Percentiles rank a stretch among this genome's conserved stretches.
Evolutionary conservation across 225 moss, liverwort and hornwort species (phyloP).

Genomic region (Marchantia paleacea): DNA sequence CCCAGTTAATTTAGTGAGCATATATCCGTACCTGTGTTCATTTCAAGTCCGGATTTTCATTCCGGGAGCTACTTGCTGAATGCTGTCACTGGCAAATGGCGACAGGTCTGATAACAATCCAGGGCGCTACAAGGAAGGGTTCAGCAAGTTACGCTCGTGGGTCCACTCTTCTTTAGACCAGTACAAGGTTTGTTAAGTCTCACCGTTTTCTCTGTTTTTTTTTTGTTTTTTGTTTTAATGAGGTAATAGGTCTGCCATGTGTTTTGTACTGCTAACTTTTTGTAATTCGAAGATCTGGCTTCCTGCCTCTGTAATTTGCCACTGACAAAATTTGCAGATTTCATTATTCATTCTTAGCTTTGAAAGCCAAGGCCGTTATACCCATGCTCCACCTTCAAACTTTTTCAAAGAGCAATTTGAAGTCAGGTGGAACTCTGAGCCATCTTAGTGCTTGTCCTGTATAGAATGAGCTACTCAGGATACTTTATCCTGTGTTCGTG

Average conservation of each 20-base stretch:
- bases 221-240: background rate
- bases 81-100: background rate
- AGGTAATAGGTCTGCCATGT: background rate
- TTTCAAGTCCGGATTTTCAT: background rate
- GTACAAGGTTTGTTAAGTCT: slow-evolving; percentile 57
- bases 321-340: too few relatives aligned
- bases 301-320: background rate
- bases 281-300: background rate
- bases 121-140: slow-evolving; percentile 78
- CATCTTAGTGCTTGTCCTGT: background rate
- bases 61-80: background rate
- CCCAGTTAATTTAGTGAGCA: too few relatives aligned
- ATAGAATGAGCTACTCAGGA: slow-evolving; percentile 83
- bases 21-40: too few relatives aligned
- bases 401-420: background rate
- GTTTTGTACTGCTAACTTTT: background rate
- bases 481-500: slow-evolving; percentile 89
- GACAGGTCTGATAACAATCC: slow-evolving; percentile 72
- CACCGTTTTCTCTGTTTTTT: background rate
- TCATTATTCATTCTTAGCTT: too few relatives aligned
- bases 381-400: too few relatives aligned
- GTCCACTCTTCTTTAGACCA: slow-evolving; percentile 92
- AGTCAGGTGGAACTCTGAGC: background rate
- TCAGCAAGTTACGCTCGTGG: slow-evolving; percentile 90
- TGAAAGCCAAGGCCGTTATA: too few relatives aligned